phyloP scores from a whole-genome alignment of 1,284 basidiomycete genomes.

The Golubevia sp. region DNA sequence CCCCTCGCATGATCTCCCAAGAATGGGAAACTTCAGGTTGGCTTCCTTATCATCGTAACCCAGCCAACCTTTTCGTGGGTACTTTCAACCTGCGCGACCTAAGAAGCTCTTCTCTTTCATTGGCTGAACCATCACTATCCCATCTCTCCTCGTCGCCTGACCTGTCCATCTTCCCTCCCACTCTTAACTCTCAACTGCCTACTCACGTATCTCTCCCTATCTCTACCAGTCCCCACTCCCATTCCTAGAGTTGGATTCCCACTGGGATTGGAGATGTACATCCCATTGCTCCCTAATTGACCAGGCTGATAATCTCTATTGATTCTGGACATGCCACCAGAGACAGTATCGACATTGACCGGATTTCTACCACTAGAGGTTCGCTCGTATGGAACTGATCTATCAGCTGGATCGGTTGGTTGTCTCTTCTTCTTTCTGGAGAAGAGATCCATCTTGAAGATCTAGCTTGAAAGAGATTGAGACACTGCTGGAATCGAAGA shows the following conservation, averaged over 20 bases:
- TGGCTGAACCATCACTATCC: too few relatives aligned
- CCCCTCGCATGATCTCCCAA: too few relatives aligned
- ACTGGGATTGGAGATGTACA: slow-evolving; percentile 20
- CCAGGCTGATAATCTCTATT: slow-evolving; percentile 2
- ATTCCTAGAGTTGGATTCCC: slow-evolving; percentile 23
- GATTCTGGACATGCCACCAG: not conserved
- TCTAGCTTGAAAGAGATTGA: too few relatives aligned
- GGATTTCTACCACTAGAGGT: slow-evolving; percentile 25
- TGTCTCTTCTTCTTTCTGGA: slow-evolving; percentile 39
- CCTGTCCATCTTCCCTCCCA: too few relatives aligned
- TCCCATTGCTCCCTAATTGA: not conserved
- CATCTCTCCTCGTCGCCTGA: too few relatives aligned
- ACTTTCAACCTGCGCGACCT: too few relatives aligned
- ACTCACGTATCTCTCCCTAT: not conserved
- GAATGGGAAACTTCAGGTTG: too few relatives aligned
- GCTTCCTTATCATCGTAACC: too few relatives aligned
- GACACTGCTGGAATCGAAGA: too few relatives aligned
- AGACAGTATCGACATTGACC: slow-evolving; percentile 15
- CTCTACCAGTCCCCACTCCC: too few relatives aligned
- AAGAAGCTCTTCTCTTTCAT: too few relatives aligned
- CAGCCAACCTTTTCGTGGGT: too few relatives aligned
- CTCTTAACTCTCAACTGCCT: not conserved
- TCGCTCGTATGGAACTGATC: slow-evolving; percentile 36
- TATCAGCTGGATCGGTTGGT: slow-evolving; percentile 31
- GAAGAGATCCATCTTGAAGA: slow-evolving; percentile 31